These are phyloP conservation scores for Sanghuangporus weigelae DNA, from an alignment of 1,284 basidiomycete species.

Conservation along the genomic window DNA sequence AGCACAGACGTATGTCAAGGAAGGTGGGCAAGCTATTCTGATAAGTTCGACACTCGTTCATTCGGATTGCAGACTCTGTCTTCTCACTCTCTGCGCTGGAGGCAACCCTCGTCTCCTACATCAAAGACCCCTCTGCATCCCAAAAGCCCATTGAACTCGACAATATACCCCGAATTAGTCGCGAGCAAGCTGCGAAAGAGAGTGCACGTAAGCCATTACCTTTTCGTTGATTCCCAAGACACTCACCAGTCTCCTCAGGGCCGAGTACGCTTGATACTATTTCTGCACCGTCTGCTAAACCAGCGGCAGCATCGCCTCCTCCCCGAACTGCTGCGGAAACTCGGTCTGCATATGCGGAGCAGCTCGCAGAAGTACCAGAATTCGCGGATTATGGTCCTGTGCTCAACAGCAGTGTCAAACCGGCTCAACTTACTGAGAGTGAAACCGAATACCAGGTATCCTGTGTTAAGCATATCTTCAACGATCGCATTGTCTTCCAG, in stretches of 20 bases:
- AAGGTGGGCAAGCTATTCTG: slow-evolving; percentile 52
- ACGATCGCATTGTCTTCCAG: slow-evolving; percentile 95
- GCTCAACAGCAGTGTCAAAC: slow-evolving; percentile 81
- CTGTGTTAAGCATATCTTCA: slow-evolving; percentile 96
- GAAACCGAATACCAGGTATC: slow-evolving; percentile 98
- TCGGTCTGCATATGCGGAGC: slow-evolving; percentile 81
- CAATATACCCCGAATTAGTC: slow-evolving; percentile 85
- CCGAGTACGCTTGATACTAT: slow-evolving; percentile 82
- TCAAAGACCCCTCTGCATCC: slow-evolving; percentile 72
- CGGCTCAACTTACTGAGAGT: slow-evolving; percentile 86
- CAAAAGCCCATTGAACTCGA: slow-evolving; percentile 74
- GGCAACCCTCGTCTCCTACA: slow-evolving; percentile 82
- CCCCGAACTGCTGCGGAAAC: slow-evolving; percentile 75
- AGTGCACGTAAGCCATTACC: slow-evolving; percentile 60
- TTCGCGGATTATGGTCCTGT: slow-evolving; percentile 83
- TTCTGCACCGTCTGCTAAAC: slow-evolving; percentile 60
- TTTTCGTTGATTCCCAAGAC: background rate
- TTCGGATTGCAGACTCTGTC: slow-evolving; percentile 65
- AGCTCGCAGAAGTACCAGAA: slow-evolving; percentile 85
- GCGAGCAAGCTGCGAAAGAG: slow-evolving; percentile 84
- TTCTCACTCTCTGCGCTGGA: slow-evolving; percentile 87
- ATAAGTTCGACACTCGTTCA: background rate
- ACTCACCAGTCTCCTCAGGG: slow-evolving; percentile 37
- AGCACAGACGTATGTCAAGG: slow-evolving; percentile 85
- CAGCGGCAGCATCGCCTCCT: slow-evolving; percentile 53